Evolutionary conservation across 768 basidiomycete genomes (phyloP), one percentile per base, ranked within the genome.

Genomic region (Agrocybe pediades): DNA sequence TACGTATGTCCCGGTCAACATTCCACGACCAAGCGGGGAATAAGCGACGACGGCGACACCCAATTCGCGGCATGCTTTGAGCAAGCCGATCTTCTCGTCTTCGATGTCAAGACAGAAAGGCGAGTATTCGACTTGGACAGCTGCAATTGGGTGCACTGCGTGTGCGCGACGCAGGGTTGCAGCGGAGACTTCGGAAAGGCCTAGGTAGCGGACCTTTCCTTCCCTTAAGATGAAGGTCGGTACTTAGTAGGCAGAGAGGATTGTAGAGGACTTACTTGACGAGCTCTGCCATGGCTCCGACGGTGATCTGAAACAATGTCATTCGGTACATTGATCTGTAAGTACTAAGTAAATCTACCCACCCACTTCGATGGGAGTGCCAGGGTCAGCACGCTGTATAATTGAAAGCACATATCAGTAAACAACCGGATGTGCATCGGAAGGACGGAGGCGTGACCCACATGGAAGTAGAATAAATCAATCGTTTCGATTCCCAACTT

Each of bases 91-190:
- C 55, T 74, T 69, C 9, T 70, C 65, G 50, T 75, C 70, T 58
- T 82, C 80, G 48, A 81, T 74, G 36, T 77, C 75, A 7, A 81
- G 68, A 2, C 71, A 72, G 60, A 81, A 80, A 1, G 81, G 74
- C 0, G 78, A 79, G 57, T 80, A 82, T 54, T 83, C 80, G 24
- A 81, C 68, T 65, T 83, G 78, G 13, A 82, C 63, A 0, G 77
- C 76, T 1, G 78, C 54, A 27, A 83, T 80, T 4, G 79, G 79
- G 46, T 82, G 81, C 11, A 82, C 63, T 7, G 75, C 73, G 36
- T 73, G 74, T n/a, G 81, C 83, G 15, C 82, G 75, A 30, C 80
- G 75, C n/a, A 84, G 69, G 2, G 79, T 77, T 4, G 55, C 51
- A 0, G 75, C 69, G 2, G 78, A 78, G 54, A 73, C 68, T 58